Base-by-base conservation (phyloP, 2,329 filamentous ascomycete genomes). In the Aspergillus carbonarius region DNA sequence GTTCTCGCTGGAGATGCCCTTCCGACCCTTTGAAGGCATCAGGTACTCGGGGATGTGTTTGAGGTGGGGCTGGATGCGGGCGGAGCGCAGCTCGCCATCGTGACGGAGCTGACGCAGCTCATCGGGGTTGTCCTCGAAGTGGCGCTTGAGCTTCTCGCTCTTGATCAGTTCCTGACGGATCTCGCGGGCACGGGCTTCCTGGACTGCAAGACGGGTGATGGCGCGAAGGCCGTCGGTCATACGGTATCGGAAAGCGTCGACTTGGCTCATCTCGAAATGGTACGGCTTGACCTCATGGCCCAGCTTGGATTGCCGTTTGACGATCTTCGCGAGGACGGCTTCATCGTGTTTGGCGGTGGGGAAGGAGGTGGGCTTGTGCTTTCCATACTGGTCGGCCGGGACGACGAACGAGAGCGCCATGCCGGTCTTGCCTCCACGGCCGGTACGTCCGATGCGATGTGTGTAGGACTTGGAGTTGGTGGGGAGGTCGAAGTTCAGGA, bases 321-420 rank as follows among this genome's bases (percentile, higher is more conserved):
- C 83, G 64, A 99, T 95, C 73, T 90, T 92, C 23, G 84, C 84
- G 34, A 99, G 79, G 0, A 96, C 84, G 70, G 89, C 88, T 72
- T 98, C 95, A 70, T 99, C 93, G 61, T 93, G 83, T 72, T 91
- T 89, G 10, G 89, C 84, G 20, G 88, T 87, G 46, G 87, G 79
- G 62, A 93, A 86, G 50, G 85, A 87, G 0, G 93, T 98, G 1
- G 93, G 88, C 70, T 92, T 91, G 79, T 98, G 93, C 75, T 96
- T 96, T 66, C 90, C 86, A 76, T 89, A 96, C 47, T 88, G 83
- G 0, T 91, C 87, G 52, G 86, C 83, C 8, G 95, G 93, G 3
- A 99, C 84, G 53, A 96, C 90, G 74, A 99, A 97, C 9, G 92
- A 96, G n/a, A 99, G 83, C 0, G 95, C 92, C 84, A 96, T 98